A percentile compares a stretch with the other conserved stretches of the same genome.
Evolutionary conservation across 2,329 filamentous ascomycete species (phyloP).

Genomic region (Basipetospora chlamydospora): DNA sequence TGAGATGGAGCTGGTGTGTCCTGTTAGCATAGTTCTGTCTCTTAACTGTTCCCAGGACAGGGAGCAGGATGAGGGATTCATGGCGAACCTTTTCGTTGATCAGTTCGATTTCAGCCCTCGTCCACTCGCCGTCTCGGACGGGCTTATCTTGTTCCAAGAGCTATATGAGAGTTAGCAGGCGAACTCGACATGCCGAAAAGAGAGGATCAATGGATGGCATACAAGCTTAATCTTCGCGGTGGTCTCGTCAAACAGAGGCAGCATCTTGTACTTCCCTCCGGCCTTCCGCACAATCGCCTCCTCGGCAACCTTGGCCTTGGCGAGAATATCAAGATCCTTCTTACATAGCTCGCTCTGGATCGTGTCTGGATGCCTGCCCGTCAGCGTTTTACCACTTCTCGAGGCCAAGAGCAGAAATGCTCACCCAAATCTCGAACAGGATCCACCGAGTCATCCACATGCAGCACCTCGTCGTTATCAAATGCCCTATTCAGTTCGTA

Average conservation of each 20-base stretch:
- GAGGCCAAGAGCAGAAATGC: constrained; percentile 6
- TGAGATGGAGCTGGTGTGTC: constrained; percentile 15
- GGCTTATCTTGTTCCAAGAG: constrained; percentile 25
- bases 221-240: constrained; percentile 24
- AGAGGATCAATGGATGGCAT: constrained; percentile 1
- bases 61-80: neutral
- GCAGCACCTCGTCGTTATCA: constrained; percentile 28
- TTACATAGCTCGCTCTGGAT: constrained; percentile 25
- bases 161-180: constrained; percentile 9
- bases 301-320: constrained; percentile 23
- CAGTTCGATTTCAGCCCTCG: constrained; percentile 25
- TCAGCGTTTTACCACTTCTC: constrained; percentile 5
- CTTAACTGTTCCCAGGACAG: neutral
- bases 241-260: constrained; percentile 27
- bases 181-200: neutral
- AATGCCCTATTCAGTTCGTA: constrained; percentile 19
- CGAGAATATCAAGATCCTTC: constrained; percentile 26
- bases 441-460: constrained; percentile 31
- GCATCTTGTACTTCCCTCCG: constrained; percentile 29
- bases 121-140: constrained; percentile 27
- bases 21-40: neutral
- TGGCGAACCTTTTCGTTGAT: constrained; percentile 27
- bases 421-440: constrained; percentile 26
- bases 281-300: constrained; percentile 25
- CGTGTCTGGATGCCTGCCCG: constrained; percentile 16